phyloP scores from a whole-genome alignment of 805 yeast species.

The Saturnispora ahearnii region DNA sequence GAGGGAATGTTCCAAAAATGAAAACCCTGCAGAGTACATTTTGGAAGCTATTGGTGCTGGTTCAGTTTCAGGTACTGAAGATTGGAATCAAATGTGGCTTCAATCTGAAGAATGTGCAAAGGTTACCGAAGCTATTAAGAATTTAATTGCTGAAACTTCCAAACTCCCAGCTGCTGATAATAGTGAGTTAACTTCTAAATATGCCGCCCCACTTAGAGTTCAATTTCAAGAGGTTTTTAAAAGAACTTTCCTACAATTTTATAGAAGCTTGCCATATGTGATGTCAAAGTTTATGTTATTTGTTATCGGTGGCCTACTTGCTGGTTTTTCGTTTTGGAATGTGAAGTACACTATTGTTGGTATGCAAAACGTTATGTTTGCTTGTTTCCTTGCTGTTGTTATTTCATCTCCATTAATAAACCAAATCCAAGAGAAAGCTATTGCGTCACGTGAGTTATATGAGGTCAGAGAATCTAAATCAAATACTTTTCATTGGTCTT shows the following conservation, averaged over 20 bases:
- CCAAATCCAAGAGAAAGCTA: slow-evolving; percentile 54
- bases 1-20: slow-evolving; percentile 47
- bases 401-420: slow-evolving; percentile 51
- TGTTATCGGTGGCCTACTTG: slow-evolving; percentile 34
- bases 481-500: slow-evolving; percentile 65
- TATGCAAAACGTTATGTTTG: slow-evolving; percentile 48
- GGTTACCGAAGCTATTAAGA: slow-evolving; percentile 24
- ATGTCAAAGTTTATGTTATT: slow-evolving; percentile 37
- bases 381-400: slow-evolving; percentile 45
- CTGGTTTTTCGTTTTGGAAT: slow-evolving; percentile 54
- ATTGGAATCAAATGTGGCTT: slow-evolving; percentile 59
- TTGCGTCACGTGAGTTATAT: slow-evolving; percentile 48
- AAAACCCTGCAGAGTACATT: slow-evolving; percentile 72
- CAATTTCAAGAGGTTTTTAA: slow-evolving; percentile 28
- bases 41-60: slow-evolving; percentile 74
- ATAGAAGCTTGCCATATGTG: slow-evolving; percentile 41
- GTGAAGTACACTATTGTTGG: slow-evolving; percentile 44
- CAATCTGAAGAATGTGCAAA: slow-evolving; percentile 23
- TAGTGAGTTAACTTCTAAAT: slow-evolving; percentile 18
- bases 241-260: slow-evolving; percentile 34
- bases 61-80: slow-evolving; percentile 53
- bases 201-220: slow-evolving; percentile 38
- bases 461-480: slow-evolving; percentile 66
- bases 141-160: slow-evolving; percentile 16
- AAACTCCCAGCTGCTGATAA: slow-evolving; percentile 10